Base-by-base conservation (phyloP, 2,329 filamentous ascomycete species). In the Diaporthe eres region DNA sequence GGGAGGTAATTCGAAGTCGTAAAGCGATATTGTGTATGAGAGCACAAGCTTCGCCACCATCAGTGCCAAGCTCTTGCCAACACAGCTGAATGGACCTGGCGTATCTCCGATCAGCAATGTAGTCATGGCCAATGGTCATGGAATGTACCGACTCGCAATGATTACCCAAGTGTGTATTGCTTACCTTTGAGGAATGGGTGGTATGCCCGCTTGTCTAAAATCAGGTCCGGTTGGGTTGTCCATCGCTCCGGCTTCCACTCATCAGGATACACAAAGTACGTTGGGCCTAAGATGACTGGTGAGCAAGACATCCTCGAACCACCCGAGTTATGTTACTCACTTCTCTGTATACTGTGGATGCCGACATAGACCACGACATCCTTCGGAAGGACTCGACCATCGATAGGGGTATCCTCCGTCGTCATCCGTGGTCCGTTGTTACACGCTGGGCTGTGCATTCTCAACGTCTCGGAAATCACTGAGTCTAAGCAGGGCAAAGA, bases 41-140 rank as follows among this genome's bases (percentile, higher is more conserved):
- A 60, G 34, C 31, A 60, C 57, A 39, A 60, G 19, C 28, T 60
- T 60, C 10, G 57, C 57, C 19, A 60, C 57, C 57, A 60, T 60
- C 28, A 60, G 19, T 10, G 57, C 57, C 10, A 60, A 39, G 57
- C 57, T 17, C 19, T 15, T 60, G 19, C 57, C 57, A 22, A 60
- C 57, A n/a, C 57, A 60, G 10, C 13, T 39, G 19, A 60, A 60
- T 10, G 57, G 31, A 12, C 57, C 57, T 60, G 55, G 57, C 9
- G 31, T 39, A 37, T n/a, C 31, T 12, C 9, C n/a, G 53, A 8
- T 57, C 53, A 57, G 53, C 7, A 31, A 57, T 9, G 13, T 19
- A 53, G 22, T 53, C n/a, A 2, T 53, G 49, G 13, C 12, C n/a
- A 25, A 28, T 28, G 49, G 10, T 28, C 4, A 28, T 22, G n/a